These are phyloP conservation scores for Fraxinus sp. DNA, from an alignment of 305 asterid species.

Conservation along the genomic window DNA sequence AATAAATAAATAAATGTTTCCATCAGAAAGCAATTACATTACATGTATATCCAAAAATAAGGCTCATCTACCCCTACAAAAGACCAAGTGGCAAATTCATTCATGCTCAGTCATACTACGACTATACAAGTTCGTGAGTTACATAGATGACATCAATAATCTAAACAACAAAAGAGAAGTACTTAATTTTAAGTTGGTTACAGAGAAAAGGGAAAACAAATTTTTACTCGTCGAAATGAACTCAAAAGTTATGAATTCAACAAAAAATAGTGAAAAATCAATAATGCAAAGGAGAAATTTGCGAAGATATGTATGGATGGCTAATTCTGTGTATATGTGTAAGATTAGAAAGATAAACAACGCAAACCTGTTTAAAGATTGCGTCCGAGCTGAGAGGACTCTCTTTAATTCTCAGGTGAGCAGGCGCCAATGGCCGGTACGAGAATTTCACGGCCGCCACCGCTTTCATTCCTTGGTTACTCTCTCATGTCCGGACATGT, in stretches of 20 bases:
- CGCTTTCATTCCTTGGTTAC: slow-evolving; percentile 24
- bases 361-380: slow-evolving; percentile 68
- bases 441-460: slow-evolving; percentile 38
- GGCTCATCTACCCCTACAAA: too few species aligned
- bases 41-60: too few species aligned
- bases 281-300: not conserved
- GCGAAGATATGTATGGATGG: not conserved
- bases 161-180: not conserved
- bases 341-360: not conserved
- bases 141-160: not conserved
- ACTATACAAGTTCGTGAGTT: not conserved
- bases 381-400: slow-evolving; percentile 96
- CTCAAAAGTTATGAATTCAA: not conserved
- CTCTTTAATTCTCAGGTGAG: slow-evolving; percentile 78
- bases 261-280: not conserved
- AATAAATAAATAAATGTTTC: not conserved
- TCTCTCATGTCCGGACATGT: slow-evolving; percentile 37
- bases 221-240: not conserved
- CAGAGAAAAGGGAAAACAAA: not conserved
- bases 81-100: not conserved
- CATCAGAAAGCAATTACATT: not conserved
- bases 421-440: slow-evolving; percentile 81
- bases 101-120: not conserved
- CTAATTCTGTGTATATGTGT: not conserved
- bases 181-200: not conserved